These are phyloP conservation scores for Paspalum notatum DNA, from an alignment of 176 grass and related monocot genomes.

Conservation along the genomic window DNA sequence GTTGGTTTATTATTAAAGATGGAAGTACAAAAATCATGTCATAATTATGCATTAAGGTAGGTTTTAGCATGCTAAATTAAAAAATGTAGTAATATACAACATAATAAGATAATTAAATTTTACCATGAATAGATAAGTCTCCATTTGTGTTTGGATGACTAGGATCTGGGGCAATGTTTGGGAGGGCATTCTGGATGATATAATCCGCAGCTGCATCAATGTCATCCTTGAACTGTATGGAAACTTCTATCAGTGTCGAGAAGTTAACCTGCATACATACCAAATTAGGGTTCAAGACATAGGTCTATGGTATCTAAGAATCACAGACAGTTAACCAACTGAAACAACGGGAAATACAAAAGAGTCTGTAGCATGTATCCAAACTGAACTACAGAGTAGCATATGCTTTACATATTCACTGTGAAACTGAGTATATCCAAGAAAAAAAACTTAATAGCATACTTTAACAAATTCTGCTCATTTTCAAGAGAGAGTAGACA, in stretches of 20 bases:
- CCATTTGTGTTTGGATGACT: background rate
- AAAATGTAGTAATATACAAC: background rate
- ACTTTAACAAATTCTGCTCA: background rate
- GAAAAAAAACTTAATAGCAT: background rate
- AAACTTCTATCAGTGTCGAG: slow-evolving; percentile 41
- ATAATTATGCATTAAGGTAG: background rate
- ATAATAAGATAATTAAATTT: background rate
- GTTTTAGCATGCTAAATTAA: background rate
- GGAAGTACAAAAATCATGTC: too few species aligned
- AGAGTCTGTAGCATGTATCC: background rate
- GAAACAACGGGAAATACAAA: background rate
- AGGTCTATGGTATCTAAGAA: background rate
- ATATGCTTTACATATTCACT: too few species aligned
- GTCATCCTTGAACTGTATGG: slow-evolving; percentile 42
- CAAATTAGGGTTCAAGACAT: background rate
- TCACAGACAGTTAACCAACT: background rate
- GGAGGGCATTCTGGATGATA: slow-evolving; percentile 32
- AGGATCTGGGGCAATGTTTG: background rate
- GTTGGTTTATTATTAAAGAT: too few species aligned
- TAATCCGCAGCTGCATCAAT: slow-evolving; percentile 38
- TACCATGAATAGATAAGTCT: slow-evolving; percentile 16
- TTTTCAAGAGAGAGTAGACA: background rate
- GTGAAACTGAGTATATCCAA: background rate
- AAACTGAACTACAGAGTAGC: background rate
- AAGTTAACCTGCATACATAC: slow-evolving; percentile 31